Percentiles rank a stretch among this genome's conserved stretches.
These are phyloP conservation scores for Brassica carinata DNA, from an alignment of 345 rosid species.

Conservation along the genomic window DNA sequence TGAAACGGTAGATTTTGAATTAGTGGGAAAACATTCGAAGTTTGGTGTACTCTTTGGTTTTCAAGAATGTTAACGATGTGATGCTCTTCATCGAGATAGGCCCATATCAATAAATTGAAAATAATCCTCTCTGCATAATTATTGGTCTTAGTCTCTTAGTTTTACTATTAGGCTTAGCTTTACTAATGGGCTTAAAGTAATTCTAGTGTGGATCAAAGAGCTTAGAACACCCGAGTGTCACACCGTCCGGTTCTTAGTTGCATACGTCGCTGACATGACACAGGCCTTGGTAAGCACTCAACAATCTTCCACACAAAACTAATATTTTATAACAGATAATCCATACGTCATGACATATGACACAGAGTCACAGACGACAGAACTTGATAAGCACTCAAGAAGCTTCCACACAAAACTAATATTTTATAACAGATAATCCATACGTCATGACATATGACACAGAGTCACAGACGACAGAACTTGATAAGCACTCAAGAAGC, in stretches of 20 bases:
- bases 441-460: not conserved
- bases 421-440: not conserved
- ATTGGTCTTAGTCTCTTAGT: not conserved
- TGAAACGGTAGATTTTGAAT: too few species aligned
- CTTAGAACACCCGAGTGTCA: not conserved
- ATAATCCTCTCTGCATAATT: not conserved
- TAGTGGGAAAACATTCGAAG: too few species aligned
- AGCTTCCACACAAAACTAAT: not conserved
- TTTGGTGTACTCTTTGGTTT: too few species aligned
- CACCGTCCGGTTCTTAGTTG: not conserved
- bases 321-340: not conserved
- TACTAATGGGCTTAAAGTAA: constrained; percentile 8
- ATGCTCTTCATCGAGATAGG: not conserved
- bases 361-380: not conserved
- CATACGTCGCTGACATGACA: not conserved
- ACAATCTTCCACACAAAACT: not conserved
- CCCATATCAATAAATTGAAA: not conserved
- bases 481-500: not conserved
- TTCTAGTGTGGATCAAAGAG: not conserved
- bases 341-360: not conserved
- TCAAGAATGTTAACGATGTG: not conserved
- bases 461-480: not conserved
- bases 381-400: not conserved
- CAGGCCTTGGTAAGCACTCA: not conserved
- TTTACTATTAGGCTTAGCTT: not conserved